phyloP scores from a whole-genome alignment of 495 filamentous ascomycete genomes.

The Annulohypoxylon bovei region DNA sequence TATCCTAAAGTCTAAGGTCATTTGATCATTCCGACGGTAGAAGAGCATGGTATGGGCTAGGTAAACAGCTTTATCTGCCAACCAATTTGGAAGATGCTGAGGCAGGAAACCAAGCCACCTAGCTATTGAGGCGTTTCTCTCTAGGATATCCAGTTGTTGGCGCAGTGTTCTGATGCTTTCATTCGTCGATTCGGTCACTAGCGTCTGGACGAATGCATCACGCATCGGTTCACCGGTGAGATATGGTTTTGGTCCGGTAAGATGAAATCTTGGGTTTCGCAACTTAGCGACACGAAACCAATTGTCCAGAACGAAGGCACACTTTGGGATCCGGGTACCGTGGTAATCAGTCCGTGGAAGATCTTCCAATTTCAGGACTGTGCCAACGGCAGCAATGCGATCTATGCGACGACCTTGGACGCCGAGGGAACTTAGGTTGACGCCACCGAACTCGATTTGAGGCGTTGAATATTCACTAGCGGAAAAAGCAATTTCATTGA shows the following conservation, averaged over 20 bases:
- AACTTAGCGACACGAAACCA: constrained; percentile 22
- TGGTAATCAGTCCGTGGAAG: constrained; percentile 32
- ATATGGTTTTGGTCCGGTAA: constrained; percentile 15
- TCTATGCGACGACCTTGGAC: constrained; percentile 25
- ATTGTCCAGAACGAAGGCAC: constrained; percentile 29
- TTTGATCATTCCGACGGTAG: constrained; percentile 24
- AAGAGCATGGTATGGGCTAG: constrained; percentile 26
- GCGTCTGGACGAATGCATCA: constrained; percentile 33
- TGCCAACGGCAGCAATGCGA: constrained; percentile 29
- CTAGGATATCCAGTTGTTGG: constrained; percentile 26
- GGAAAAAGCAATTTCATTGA: constrained; percentile 31
- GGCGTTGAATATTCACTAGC: constrained; percentile 24
- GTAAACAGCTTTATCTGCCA: constrained; percentile 20
- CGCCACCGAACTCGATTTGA: constrained; percentile 7
- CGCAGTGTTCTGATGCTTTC: constrained; percentile 26
- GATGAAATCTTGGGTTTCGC: neutral
- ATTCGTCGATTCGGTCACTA: constrained; percentile 19
- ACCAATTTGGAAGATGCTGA: constrained; percentile 22
- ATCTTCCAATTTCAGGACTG: constrained; percentile 24
- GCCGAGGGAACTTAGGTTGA: constrained; percentile 12
- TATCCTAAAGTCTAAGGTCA: constrained; percentile 33
- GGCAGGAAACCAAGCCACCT: constrained; percentile 20
- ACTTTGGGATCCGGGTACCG: constrained; percentile 31
- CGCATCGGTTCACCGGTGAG: constrained; percentile 30
- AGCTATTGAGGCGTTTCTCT: constrained; percentile 27